Evolutionary conservation across 2,329 filamentous ascomycete genomes (phyloP).

Genomic region (Alternaria gansuensis): DNA sequence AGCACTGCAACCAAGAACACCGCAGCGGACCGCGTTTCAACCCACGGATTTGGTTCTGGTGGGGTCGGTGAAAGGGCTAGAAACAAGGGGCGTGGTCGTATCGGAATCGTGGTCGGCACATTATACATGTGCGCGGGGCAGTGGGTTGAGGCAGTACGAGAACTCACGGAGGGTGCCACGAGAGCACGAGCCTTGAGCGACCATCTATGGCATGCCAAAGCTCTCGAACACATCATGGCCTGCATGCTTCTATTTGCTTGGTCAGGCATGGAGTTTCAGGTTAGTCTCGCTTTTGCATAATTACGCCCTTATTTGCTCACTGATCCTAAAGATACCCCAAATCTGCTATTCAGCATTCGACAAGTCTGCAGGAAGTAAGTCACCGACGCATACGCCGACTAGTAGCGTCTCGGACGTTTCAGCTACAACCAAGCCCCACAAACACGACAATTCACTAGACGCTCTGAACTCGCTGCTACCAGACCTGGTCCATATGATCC

Average conservation of each 20-base stretch:
- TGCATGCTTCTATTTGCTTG: slow-evolving; percentile 85
- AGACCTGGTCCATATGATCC: slow-evolving; percentile 77
- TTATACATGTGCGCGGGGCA: slow-evolving; percentile 88
- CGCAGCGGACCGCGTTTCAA: slow-evolving; percentile 69
- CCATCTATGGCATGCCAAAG: slow-evolving; percentile 97
- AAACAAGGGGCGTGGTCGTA: slow-evolving; percentile 80
- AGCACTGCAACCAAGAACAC: slow-evolving; percentile 62
- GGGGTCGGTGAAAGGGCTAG: slow-evolving; percentile 79
- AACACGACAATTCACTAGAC: slow-evolving; percentile 52
- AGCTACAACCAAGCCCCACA: slow-evolving; percentile 56
- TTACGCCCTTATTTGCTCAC: neutral
- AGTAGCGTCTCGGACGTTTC: slow-evolving; percentile 53
- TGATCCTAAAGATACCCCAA: slow-evolving; percentile 59
- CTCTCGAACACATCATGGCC: slow-evolving; percentile 84
- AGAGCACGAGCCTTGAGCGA: slow-evolving; percentile 83
- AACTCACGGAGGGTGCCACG: slow-evolving; percentile 80
- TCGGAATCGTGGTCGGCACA: slow-evolving; percentile 81
- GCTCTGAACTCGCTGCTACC: slow-evolving; percentile 69
- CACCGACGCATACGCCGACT: slow-evolving; percentile 53
- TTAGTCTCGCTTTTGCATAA: slow-evolving; percentile 52
- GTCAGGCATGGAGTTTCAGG: slow-evolving; percentile 82
- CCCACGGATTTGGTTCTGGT: slow-evolving; percentile 69
- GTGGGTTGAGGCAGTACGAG: slow-evolving; percentile 86
- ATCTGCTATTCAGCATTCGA: slow-evolving; percentile 62
- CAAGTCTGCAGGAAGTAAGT: slow-evolving; percentile 56